Percentiles rank a stretch among this genome's conserved stretches.
Conservation (phyloP, 805 yeast genomes). For the Candida ortonii region DNA sequence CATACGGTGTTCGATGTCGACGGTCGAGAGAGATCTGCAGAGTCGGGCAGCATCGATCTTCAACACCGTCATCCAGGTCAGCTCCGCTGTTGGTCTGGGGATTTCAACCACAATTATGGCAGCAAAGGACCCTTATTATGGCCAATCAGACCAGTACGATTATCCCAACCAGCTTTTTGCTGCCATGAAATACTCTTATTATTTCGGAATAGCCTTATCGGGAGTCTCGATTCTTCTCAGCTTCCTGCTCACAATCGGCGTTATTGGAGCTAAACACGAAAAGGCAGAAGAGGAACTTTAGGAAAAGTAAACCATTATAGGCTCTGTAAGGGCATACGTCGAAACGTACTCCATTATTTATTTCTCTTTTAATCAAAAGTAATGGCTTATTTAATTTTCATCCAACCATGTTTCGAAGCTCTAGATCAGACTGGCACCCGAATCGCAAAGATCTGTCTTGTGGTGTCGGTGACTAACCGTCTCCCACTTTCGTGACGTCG, state of each 20-base stretch:
- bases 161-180: constrained; percentile 29
- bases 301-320: too few species aligned
- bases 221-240: constrained; percentile 31
- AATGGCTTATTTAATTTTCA: too few species aligned
- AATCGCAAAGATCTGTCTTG: too few species aligned
- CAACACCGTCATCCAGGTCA: constrained; percentile 41
- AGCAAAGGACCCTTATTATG: constrained; percentile 32
- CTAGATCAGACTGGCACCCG: too few species aligned
- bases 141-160: constrained; percentile 24
- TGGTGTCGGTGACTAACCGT: too few species aligned
- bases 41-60: constrained; percentile 49
- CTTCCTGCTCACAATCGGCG: constrained; percentile 37
- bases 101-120: constrained; percentile 39
- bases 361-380: too few species aligned
- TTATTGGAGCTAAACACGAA: constrained; percentile 30
- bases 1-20: constrained; percentile 40
- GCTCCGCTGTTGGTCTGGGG: constrained; percentile 42
- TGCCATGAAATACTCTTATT: constrained; percentile 37
- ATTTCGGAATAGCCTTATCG: constrained; percentile 37
- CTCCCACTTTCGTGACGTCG: too few species aligned
- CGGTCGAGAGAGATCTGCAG: constrained; percentile 39
- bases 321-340: too few species aligned
- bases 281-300: too few species aligned
- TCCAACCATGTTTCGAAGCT: too few species aligned
- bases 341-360: too few species aligned